A percentile compares a stretch with the other conserved stretches of the same genome.
Conservation (phyloP, 306 rosid species). For the Styphnolobium japonicum region DNA sequence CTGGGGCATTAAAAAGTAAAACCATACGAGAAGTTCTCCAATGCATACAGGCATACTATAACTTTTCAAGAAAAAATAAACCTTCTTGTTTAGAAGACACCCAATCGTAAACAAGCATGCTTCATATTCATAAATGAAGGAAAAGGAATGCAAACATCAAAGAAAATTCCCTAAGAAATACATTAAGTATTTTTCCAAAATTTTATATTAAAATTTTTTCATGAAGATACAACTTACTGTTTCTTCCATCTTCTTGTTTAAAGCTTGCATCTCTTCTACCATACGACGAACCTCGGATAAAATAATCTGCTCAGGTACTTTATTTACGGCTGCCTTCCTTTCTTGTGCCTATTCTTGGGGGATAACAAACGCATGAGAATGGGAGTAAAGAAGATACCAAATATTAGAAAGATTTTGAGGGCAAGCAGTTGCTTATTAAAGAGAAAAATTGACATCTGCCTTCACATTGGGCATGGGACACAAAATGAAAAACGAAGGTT, state of each 20-base stretch:
- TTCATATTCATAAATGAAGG: neutral
- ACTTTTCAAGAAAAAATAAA: neutral
- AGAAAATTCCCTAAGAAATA: neutral
- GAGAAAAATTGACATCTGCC: neutral
- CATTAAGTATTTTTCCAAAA: slow-evolving; percentile 1
- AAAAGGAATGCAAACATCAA: neutral
- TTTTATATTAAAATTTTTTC: slow-evolving; percentile 7
- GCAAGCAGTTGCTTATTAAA: neutral
- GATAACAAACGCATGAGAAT: slow-evolving; percentile 26
- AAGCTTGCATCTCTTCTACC: slow-evolving; percentile 85
- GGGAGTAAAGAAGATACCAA: slow-evolving; percentile 14
- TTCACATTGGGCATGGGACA: neutral
- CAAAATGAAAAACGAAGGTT: slow-evolving; percentile 3
- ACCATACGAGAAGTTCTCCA: neutral
- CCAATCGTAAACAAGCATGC: neutral
- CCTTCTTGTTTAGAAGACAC: neutral
- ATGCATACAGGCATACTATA: neutral
- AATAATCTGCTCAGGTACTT: slow-evolving; percentile 81
- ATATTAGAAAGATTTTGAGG: neutral
- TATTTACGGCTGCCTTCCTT: slow-evolving; percentile 68
- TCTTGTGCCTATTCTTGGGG: slow-evolving; percentile 55
- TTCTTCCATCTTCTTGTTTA: slow-evolving; percentile 82
- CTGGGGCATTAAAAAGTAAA: neutral
- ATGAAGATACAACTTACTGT: slow-evolving; percentile 54
- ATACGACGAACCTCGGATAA: slow-evolving; percentile 81